A percentile compares a stretch with the other conserved stretches of the same genome.
Conservation (phyloP, 805 yeast species). For the Candida yuanshanica region DNA sequence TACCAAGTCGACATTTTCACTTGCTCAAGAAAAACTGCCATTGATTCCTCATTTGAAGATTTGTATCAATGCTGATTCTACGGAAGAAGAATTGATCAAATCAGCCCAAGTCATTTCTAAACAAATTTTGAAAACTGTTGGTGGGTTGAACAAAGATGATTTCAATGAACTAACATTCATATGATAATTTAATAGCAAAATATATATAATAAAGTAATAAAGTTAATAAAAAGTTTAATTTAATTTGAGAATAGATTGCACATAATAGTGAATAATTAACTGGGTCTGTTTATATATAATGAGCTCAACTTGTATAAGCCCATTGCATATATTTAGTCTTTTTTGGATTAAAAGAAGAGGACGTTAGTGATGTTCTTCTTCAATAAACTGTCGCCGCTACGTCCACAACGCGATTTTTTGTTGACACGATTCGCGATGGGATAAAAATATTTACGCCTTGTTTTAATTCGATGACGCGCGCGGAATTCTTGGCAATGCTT, state of each 20-base stretch:
- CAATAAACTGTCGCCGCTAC: too few species aligned
- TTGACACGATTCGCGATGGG: too few species aligned
- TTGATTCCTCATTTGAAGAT: slow-evolving; percentile 56
- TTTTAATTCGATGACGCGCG: too few species aligned
- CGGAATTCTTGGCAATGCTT: too few species aligned
- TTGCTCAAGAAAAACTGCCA: slow-evolving; percentile 72
- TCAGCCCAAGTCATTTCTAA: slow-evolving; percentile 36
- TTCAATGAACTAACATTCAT: slow-evolving; percentile 1
- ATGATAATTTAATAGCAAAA: slow-evolving; percentile 1
- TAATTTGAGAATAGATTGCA: neutral
- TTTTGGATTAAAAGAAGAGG: too few species aligned
- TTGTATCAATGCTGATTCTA: slow-evolving; percentile 41
- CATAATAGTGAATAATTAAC: too few species aligned
- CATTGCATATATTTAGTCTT: too few species aligned
- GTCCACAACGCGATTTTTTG: too few species aligned
- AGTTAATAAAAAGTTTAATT: neutral
- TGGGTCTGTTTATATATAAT: too few species aligned
- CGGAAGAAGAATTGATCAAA: slow-evolving; percentile 36
- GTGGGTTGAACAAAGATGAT: slow-evolving; percentile 2
- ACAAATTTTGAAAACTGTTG: slow-evolving; percentile 22
- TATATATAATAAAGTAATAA: neutral
- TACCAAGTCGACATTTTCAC: slow-evolving; percentile 55
- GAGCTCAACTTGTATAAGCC: slow-evolving; percentile 6
- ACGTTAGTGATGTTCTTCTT: too few species aligned
- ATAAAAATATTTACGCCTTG: too few species aligned